Conservation (phyloP, 345 rosid genomes). For the Leavenworthia alabamica region DNA sequence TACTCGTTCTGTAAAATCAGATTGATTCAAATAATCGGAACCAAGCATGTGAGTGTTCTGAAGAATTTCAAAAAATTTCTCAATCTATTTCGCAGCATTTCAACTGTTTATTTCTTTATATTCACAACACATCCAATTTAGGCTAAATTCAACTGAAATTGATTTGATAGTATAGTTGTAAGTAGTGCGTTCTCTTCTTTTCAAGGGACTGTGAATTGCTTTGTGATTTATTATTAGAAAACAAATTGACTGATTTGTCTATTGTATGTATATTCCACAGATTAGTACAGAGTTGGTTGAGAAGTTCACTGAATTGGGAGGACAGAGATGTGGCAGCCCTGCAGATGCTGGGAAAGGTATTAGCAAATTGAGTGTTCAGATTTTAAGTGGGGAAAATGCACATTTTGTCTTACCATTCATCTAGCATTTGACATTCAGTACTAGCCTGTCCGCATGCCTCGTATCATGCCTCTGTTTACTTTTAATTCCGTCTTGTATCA, state of each 20-base stretch:
- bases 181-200: neutral
- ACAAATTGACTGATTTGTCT: neutral
- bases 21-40: neutral
- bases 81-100: neutral
- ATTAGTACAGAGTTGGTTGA: conserved; percentile 37
- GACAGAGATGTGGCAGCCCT: conserved; percentile 45
- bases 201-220: neutral
- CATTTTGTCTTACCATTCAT: neutral
- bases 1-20: neutral
- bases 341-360: conserved; percentile 57
- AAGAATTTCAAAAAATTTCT: neutral
- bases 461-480: conserved; percentile 2
- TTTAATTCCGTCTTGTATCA: neutral
- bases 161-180: neutral
- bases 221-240: too few species aligned
- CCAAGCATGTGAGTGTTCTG: neutral
- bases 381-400: neutral
- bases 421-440: neutral
- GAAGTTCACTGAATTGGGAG: conserved; percentile 55
- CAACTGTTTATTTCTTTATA: neutral
- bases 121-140: neutral
- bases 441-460: neutral
- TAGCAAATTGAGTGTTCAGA: neutral
- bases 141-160: neutral
- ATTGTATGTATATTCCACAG: conserved; percentile 34